Evolutionary conservation across 2,329 filamentous ascomycete genomes (phyloP).

Genomic region (Ophiostoma australiae): DNA sequence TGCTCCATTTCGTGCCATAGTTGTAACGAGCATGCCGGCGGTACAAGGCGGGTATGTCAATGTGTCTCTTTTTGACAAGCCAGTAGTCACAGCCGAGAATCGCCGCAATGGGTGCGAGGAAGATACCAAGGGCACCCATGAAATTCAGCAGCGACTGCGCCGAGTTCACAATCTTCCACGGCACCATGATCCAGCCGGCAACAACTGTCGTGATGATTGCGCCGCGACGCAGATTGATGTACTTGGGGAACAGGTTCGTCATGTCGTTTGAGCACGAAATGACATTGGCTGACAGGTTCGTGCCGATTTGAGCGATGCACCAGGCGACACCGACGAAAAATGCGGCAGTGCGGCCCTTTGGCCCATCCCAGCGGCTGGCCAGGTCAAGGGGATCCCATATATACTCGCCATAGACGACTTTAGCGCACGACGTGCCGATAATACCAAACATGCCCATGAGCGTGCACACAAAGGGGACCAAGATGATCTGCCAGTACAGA

Average conservation of each 20-base stretch:
- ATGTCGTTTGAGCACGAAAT: conserved; percentile 53
- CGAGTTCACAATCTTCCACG: conserved; percentile 60
- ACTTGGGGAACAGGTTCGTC: conserved; percentile 30
- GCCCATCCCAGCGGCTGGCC: background rate
- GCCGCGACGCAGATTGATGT: conserved; percentile 52
- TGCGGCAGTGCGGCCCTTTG: background rate
- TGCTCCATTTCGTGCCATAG: conserved; percentile 29
- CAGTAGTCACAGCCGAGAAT: conserved; percentile 31
- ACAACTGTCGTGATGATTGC: conserved; percentile 51
- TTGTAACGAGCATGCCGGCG: conserved; percentile 43
- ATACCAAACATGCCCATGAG: conserved; percentile 48
- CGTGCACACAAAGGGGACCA: conserved; percentile 34
- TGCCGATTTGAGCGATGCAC: conserved; percentile 39
- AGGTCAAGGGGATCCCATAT: background rate
- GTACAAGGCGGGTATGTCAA: conserved; percentile 33
- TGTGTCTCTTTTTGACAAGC: conserved; percentile 27
- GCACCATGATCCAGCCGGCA: conserved; percentile 40
- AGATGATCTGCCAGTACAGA: conserved; percentile 30
- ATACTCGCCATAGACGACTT: conserved; percentile 39
- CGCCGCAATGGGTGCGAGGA: conserved; percentile 57
- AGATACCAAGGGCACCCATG: conserved; percentile 56
- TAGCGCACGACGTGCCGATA: conserved; percentile 49
- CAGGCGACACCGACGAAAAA: background rate
- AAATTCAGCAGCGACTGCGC: conserved; percentile 58
- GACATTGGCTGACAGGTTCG: conserved; percentile 54